These are phyloP conservation scores for Pneumocystis wakefieldiae DNA, from an alignment of 1,139 yeast genomes.

Conservation along the genomic window DNA sequence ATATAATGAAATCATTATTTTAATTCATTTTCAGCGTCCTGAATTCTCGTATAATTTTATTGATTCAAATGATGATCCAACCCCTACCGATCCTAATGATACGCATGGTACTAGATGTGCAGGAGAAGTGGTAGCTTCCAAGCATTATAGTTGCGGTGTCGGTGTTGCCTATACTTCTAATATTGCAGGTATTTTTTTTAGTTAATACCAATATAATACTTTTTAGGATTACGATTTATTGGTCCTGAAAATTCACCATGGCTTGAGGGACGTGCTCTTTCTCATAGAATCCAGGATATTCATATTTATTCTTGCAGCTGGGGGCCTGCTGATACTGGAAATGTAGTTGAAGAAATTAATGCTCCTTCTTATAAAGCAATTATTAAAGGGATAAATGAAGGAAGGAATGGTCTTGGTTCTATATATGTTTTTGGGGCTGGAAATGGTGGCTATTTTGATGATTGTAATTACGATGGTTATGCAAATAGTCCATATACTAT, in stretches of 20 bases:
- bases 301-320: slow-evolving; percentile 95
- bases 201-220: background rate
- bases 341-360: slow-evolving; percentile 64
- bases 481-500: slow-evolving; percentile 91
- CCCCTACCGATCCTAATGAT: slow-evolving; percentile 76
- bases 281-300: slow-evolving; percentile 55
- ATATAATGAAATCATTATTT: background rate
- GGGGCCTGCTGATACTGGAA: slow-evolving; percentile 97
- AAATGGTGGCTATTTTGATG: slow-evolving; percentile 81
- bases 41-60: slow-evolving; percentile 89
- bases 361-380: slow-evolving; percentile 77
- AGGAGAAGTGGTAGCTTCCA: slow-evolving; percentile 83
- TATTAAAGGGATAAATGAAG: slow-evolving; percentile 69
- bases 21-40: slow-evolving; percentile 29
- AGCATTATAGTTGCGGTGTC: slow-evolving; percentile 71
- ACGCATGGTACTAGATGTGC: slow-evolving; percentile 97
- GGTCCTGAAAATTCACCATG: slow-evolving; percentile 64
- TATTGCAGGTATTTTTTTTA: slow-evolving; percentile 54
- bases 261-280: slow-evolving; percentile 74
- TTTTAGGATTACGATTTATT: slow-evolving; percentile 39
- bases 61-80: slow-evolving; percentile 46
- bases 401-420: slow-evolving; percentile 70
- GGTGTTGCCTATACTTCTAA: slow-evolving; percentile 84
- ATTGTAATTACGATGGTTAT: slow-evolving; percentile 94
- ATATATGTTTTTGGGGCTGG: slow-evolving; percentile 94